These are phyloP conservation scores for Aspergillus tanneri DNA, from an alignment of 2,329 filamentous ascomycete genomes.

Conservation along the genomic window DNA sequence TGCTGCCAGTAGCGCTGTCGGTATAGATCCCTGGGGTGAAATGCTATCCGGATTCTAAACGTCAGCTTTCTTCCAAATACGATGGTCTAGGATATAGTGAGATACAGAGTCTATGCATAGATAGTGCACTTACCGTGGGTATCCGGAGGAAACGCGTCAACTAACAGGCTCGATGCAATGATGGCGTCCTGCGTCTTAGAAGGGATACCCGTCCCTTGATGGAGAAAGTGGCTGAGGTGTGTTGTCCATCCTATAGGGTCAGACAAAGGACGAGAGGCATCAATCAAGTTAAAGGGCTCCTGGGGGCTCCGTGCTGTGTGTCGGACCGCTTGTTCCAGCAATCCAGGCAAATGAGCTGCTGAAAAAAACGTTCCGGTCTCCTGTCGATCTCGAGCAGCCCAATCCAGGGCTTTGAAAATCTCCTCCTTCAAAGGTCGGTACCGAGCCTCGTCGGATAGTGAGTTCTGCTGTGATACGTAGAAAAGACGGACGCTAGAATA, in stretches of 20 bases:
- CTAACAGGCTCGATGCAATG: conserved; percentile 3
- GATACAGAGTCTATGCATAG: background rate
- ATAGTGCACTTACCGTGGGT: conserved; percentile 3
- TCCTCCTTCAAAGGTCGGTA: conserved; percentile 7
- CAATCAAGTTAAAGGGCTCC: conserved; percentile 4
- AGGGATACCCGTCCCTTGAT: background rate
- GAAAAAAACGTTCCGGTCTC: conserved; percentile 5
- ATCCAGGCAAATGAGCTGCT: conserved; percentile 2
- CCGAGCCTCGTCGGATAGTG: conserved; percentile 6
- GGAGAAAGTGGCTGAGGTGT: background rate
- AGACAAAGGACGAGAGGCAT: background rate
- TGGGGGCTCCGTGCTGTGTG: background rate
- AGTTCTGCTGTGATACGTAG: background rate
- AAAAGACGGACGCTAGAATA: conserved; percentile 2
- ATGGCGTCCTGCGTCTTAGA: background rate
- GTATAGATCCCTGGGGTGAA: conserved; percentile 4
- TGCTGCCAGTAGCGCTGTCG: conserved; percentile 2
- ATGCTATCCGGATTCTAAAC: background rate
- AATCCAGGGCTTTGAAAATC: conserved; percentile 7
- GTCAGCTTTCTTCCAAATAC: background rate
- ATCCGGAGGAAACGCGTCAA: conserved; percentile 2
- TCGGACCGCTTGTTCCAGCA: conserved; percentile 1
- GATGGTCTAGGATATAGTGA: background rate
- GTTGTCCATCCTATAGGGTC: background rate
- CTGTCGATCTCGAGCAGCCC: conserved; percentile 3